Conservation (phyloP, 345 rosid genomes). For the Populus davidiana region DNA sequence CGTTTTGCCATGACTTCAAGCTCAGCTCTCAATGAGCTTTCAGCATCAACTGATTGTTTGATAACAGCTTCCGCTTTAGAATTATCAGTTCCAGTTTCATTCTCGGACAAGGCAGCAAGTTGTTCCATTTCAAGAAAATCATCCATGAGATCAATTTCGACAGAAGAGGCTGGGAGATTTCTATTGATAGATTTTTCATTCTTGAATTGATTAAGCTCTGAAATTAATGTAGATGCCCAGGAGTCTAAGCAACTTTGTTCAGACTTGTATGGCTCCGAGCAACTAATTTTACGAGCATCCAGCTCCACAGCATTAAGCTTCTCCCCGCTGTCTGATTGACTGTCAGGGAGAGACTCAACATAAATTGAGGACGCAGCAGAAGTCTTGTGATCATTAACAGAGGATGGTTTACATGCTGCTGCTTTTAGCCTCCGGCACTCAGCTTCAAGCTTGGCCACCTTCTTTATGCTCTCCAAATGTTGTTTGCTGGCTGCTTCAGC, state of each 20-base stretch:
- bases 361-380: conserved; percentile 43
- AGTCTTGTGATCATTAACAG: conserved; percentile 30
- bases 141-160: conserved; percentile 75
- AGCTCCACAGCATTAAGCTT: conserved; percentile 46
- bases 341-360: conserved; percentile 58
- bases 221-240: conserved; percentile 31
- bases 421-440: conserved; percentile 74
- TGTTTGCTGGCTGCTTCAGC: conserved; percentile 96
- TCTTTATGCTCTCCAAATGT: conserved; percentile 75
- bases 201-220: conserved; percentile 39
- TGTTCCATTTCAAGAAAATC: conserved; percentile 90
- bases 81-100: conserved; percentile 26
- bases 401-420: conserved; percentile 41
- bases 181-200: conserved; percentile 32
- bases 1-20: conserved; percentile 38
- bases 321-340: conserved; percentile 67
- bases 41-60: conserved; percentile 33
- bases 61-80: conserved; percentile 34
- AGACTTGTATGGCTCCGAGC: conserved; percentile 26
- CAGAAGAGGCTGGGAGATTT: conserved; percentile 37
- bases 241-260: conserved; percentile 33
- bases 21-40: conserved; percentile 46
- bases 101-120: conserved; percentile 69
- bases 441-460: conserved; percentile 66
- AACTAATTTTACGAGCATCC: conserved; percentile 30